A percentile compares a stretch with the other conserved stretches of the same genome.
These are phyloP conservation scores for Pelargonium citronellum DNA, from an alignment of 441 rosid genomes.

Conservation along the genomic window DNA sequence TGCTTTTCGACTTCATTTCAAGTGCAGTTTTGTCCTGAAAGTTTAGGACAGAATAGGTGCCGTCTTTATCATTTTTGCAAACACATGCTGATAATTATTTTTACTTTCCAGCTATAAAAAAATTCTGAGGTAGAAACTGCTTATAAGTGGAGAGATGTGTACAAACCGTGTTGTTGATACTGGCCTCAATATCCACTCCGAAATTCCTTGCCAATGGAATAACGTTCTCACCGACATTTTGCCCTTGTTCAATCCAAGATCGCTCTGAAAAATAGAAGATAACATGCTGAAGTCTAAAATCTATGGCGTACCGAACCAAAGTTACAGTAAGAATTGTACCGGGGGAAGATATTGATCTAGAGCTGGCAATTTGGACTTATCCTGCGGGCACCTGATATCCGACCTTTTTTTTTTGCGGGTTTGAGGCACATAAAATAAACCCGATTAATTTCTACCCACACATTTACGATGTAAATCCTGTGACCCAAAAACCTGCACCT, in stretches of 20 bases:
- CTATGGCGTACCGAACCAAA: conserved; percentile 7
- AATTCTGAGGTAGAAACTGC: not conserved
- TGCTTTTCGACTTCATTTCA: conserved; percentile 57
- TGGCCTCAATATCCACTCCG: conserved; percentile 61
- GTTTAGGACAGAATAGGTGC: not conserved
- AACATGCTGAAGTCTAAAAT: conserved; percentile 8
- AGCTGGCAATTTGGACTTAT: no score
- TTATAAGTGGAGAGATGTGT: not conserved
- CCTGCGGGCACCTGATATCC: no score
- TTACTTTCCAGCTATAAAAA: not conserved
- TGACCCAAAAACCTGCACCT: no score
- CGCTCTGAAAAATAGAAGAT: conserved; percentile 44
- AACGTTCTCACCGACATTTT: conserved; percentile 79
- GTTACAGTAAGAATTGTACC: not conserved
- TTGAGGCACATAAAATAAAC: no score
- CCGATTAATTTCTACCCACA: no score
- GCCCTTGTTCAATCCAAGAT: conserved; percentile 85
- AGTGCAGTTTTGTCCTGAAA: conserved; percentile 54
- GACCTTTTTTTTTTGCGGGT: no score
- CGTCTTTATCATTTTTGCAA: no score
- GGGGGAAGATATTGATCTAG: no score
- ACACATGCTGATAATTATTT: not conserved
- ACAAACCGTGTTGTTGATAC: conserved; percentile 44
- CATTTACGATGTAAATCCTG: no score
- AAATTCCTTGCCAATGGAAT: conserved; percentile 86